A percentile compares a stretch with the other conserved stretches of the same genome.
Conservation (phyloP, 2,329 filamentous ascomycete species). For the Penicillium polonicum region DNA sequence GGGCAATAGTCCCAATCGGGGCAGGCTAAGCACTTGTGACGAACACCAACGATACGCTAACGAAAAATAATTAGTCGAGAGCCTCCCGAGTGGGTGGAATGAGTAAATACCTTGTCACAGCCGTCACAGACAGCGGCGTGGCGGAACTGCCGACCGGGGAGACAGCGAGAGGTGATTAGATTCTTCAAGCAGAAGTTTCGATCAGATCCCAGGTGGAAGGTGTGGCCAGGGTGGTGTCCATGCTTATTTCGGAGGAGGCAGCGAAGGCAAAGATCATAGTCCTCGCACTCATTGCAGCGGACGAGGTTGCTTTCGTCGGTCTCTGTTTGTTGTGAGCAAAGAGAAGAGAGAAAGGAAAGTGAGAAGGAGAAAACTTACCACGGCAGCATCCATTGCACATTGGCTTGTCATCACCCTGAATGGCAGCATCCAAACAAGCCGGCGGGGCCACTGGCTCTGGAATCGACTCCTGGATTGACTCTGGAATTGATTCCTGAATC, state of each 20-base stretch:
- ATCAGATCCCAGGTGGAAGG: slow-evolving; percentile 60
- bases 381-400: slow-evolving; percentile 66
- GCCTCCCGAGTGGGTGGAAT: not conserved
- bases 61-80: not conserved
- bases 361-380: slow-evolving; percentile 44
- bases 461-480: slow-evolving; percentile 26
- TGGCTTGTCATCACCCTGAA: slow-evolving; percentile 33
- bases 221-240: slow-evolving; percentile 87
- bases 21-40: slow-evolving; percentile 95
- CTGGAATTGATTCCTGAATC: slow-evolving; percentile 8
- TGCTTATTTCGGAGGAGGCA: slow-evolving; percentile 77
- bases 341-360: not conserved
- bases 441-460: slow-evolving; percentile 14
- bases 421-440: slow-evolving; percentile 18
- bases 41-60: slow-evolving; percentile 76
- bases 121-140: slow-evolving; percentile 94
- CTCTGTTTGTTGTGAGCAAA: slow-evolving; percentile 47
- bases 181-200: slow-evolving; percentile 59
- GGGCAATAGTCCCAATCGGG: slow-evolving; percentile 97
- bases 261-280: slow-evolving; percentile 85
- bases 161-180: slow-evolving; percentile 66
- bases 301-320: slow-evolving; percentile 77
- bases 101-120: slow-evolving; percentile 66
- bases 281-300: slow-evolving; percentile 78
- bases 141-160: slow-evolving; percentile 73